phyloP scores from a whole-genome alignment of 1,284 basidiomycete genomes.

The Cryptococcus sp. region DNA sequence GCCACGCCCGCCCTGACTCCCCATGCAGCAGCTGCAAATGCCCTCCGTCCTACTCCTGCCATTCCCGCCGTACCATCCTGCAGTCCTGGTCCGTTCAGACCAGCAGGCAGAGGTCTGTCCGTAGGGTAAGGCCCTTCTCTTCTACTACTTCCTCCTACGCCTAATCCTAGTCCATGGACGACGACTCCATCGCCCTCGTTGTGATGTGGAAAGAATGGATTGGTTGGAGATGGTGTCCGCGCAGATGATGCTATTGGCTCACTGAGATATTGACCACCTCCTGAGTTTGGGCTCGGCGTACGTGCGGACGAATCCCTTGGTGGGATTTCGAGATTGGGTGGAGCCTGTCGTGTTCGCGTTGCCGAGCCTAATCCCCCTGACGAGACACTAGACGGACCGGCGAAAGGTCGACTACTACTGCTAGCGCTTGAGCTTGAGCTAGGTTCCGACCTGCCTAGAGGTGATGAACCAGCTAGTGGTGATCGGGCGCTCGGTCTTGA shows the following conservation, averaged over 20 bases:
- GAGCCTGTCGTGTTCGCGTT: conserved; percentile 13
- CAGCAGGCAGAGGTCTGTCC: conserved; percentile 17
- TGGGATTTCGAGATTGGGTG: conserved; percentile 10
- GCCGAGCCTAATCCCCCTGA: not conserved
- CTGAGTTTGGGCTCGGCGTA: conserved; percentile 2
- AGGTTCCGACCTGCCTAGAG: conserved; percentile 21
- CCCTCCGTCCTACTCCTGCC: conserved; percentile 81
- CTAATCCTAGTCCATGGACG: conserved; percentile 24
- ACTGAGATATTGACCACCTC: not conserved
- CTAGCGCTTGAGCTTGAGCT: conserved; percentile 10
- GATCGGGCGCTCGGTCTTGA: conserved; percentile 8
- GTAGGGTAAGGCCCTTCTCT: conserved; percentile 21
- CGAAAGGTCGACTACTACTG: conserved; percentile 16
- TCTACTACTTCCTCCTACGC: conserved; percentile 7
- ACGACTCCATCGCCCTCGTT: conserved; percentile 6
- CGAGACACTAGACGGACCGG: conserved; percentile 19
- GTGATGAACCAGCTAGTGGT: conserved; percentile 26
- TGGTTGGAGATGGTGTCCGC: conserved; percentile 31
- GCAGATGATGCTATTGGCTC: not conserved
- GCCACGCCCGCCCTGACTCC: conserved; percentile 39
- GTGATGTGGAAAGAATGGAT: conserved; percentile 33
- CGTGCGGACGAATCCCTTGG: conserved; percentile 11
- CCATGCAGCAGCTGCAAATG: conserved; percentile 71
- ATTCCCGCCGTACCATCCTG: conserved; percentile 67
- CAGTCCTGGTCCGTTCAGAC: not conserved